Evolutionary conservation across 139 green algal species (phyloP), one percentile per base, ranked within the genome.

Genomic region (Chlamydomonas eustigma): DNA sequence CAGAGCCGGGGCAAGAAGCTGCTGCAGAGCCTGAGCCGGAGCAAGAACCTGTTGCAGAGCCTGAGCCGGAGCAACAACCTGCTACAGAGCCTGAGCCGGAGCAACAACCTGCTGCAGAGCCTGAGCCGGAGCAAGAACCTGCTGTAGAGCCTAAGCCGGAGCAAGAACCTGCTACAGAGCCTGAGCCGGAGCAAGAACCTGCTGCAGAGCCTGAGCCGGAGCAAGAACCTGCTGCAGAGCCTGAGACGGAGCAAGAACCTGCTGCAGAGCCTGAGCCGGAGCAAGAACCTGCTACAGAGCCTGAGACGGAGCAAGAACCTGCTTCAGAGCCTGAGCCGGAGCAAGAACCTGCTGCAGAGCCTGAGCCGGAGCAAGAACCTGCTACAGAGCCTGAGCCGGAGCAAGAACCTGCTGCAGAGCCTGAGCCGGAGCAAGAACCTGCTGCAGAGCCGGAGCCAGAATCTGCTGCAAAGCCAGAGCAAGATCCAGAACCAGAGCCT

Each of bases 241-340:
- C 44, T 58, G 44, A 58, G 44, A 58, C 52, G 32, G 52, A 68
- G 22, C 52, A 25, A 68, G 52, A 68, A 28, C n/a, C 52, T 37
- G 34, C 52, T 37, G 52, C 32, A 22, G 52, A 8, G 18, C 12
- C 52, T 37, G 52, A 12, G 44, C 12, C 52, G 12, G 52, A 68
- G 52, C 52, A 25, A 33, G 52, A 68, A 28, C 12, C 52, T 37
- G 52, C 6, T 6, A 4, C 8, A 6, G 18, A 68, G 52, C 12
- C 18, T 33, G 52, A 58, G 44, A 12, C 52, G 32, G 52, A 68
- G 52, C 52, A 25, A 33, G 52, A 68, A 28, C n/a, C 18, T 6
- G 6, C 52, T 37, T 8, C 8, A 6, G 52, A 68, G 52, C 12
- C 52, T 33, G 52, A 68, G 52, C 52, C 18, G 22, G 52, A 31